Evolutionary conservation across 352 stramenopile species (phyloP).

Genomic region (Phytophthora macrochlamydospora): DNA sequence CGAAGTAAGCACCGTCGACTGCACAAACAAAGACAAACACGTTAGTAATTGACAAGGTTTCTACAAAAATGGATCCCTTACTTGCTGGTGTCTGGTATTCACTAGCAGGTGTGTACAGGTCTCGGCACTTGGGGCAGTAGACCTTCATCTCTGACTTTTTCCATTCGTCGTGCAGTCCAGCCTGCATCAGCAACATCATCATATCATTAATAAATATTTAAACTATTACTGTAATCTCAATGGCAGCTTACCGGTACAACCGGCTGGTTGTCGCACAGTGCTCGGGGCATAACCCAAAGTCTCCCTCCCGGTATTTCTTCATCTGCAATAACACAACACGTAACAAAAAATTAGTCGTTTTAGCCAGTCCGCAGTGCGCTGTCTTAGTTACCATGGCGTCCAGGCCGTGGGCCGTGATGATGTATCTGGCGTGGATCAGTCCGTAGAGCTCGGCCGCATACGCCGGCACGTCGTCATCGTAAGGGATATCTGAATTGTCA

Average conservation of each 20-base stretch:
- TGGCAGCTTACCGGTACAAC: constrained; percentile 73
- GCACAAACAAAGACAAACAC: constrained; percentile 3
- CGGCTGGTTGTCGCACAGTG: constrained; percentile 81
- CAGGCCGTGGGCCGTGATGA: constrained; percentile 88
- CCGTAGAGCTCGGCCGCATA: constrained; percentile 91
- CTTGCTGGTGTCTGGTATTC: constrained; percentile 86
- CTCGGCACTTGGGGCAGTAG: constrained; percentile 89
- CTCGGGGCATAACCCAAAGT: constrained; percentile 89
- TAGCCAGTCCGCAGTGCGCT: not conserved
- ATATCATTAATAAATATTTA: not conserved
- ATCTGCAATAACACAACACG: constrained; percentile 39
- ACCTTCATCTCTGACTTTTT: constrained; percentile 93
- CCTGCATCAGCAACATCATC: constrained; percentile 34
- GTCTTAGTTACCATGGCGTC: constrained; percentile 76
- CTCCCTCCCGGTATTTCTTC: constrained; percentile 90
- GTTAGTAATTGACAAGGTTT: not conserved
- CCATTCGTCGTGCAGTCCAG: constrained; percentile 87
- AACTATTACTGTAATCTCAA: too few species aligned
- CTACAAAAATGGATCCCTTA: constrained; percentile 32
- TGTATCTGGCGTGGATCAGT: constrained; percentile 90
- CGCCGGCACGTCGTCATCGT: constrained; percentile 86
- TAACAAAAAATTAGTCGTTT: constrained; percentile 3
- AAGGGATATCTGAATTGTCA: constrained; percentile 73
- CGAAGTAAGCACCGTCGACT: constrained; percentile 98
- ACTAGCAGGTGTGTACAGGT: constrained; percentile 85